Percentiles rank a stretch among this genome's conserved stretches.
phyloP scores from a whole-genome alignment of 169 alveolate species.

The Cryptosporidium meleagridis region DNA sequence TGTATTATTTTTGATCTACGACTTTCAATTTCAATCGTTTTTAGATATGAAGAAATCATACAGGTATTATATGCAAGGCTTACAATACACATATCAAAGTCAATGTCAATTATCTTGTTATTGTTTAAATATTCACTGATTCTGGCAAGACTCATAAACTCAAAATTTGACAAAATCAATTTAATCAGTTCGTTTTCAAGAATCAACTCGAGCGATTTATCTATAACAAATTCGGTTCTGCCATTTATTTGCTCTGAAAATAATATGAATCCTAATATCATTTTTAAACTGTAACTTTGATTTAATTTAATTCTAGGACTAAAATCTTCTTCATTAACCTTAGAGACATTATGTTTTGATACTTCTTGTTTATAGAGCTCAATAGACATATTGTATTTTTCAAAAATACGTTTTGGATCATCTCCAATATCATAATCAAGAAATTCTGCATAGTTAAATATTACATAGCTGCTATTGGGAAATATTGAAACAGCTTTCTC shows the following conservation, averaged over 20 bases:
- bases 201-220: conserved; percentile 18
- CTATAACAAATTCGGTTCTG: background rate
- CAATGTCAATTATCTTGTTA: conserved; percentile 12
- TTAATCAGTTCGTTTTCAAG: conserved; percentile 32
- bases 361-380: conserved; percentile 13
- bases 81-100: conserved; percentile 22
- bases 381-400: conserved; percentile 24
- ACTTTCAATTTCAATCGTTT: conserved; percentile 36
- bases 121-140: background rate
- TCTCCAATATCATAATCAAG: conserved; percentile 65
- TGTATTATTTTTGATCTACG: background rate
- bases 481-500: conserved; percentile 50
- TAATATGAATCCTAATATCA: conserved; percentile 43
- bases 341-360: background rate
- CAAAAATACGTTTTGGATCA: background rate
- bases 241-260: conserved; percentile 37
- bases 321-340: background rate
- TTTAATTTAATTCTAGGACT: background rate
- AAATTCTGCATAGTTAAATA: conserved; percentile 64
- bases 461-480: conserved; percentile 24
- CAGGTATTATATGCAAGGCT: conserved; percentile 36
- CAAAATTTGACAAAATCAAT: conserved; percentile 8
- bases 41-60: conserved; percentile 64
- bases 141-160: background rate
- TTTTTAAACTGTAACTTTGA: conserved; percentile 13